These are phyloP conservation scores for Phytophthora citricola DNA, from an alignment of 352 stramenopile species.

Conservation along the genomic window DNA sequence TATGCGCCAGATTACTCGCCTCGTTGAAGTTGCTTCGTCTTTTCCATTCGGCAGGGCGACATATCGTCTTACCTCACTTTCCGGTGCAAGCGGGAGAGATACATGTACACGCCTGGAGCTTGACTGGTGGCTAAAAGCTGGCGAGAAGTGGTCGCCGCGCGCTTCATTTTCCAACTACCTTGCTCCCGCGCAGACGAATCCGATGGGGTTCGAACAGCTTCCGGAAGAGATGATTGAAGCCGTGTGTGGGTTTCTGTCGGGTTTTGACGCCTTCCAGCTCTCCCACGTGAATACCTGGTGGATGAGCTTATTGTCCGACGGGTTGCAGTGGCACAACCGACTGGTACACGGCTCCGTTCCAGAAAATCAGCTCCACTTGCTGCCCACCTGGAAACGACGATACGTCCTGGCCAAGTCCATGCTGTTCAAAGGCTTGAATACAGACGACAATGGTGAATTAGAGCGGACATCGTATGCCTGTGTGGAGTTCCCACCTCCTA, in stretches of 20 bases:
- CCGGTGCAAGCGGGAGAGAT: too few relatives aligned
- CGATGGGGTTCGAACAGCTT: constrained; percentile 27
- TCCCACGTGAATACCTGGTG: constrained; percentile 31
- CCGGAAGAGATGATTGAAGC: constrained; percentile 19
- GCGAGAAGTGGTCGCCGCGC: too few relatives aligned
- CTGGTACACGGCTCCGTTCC: constrained; percentile 20
- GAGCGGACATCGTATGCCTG: constrained; percentile 25
- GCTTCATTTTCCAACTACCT: too few relatives aligned
- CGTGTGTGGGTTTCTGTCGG: constrained; percentile 24
- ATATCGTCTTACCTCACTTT: too few relatives aligned
- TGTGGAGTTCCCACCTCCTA: constrained; percentile 29
- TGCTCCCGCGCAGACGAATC: not conserved
- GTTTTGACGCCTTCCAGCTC: constrained; percentile 36
- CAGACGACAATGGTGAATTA: constrained; percentile 19
- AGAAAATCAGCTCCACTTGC: constrained; percentile 20
- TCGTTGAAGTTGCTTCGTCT: too few relatives aligned
- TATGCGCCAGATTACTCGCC: too few relatives aligned
- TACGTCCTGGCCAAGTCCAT: constrained; percentile 32
- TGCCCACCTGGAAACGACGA: constrained; percentile 28
- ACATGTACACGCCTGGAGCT: too few relatives aligned
- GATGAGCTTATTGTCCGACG: constrained; percentile 30
- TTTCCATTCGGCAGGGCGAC: too few relatives aligned
- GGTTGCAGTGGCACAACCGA: constrained; percentile 25
- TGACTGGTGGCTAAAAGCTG: too few relatives aligned
- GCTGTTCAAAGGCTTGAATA: constrained; percentile 28